Base-by-base conservation (phyloP, 768 basidiomycete genomes). In the Trametes villosa region DNA sequence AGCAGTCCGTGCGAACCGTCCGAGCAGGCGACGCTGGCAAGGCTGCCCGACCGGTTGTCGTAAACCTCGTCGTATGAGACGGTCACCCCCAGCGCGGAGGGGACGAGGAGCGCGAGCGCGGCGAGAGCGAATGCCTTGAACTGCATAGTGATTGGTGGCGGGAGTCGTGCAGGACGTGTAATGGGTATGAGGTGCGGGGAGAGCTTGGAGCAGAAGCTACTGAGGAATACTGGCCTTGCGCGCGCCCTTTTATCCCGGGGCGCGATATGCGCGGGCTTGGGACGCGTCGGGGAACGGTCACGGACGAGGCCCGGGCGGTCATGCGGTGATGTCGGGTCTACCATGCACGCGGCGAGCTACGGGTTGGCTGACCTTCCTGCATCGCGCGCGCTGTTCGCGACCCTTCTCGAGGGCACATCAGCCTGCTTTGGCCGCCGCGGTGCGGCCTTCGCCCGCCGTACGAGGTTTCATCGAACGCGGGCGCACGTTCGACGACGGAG, bases 61-160 rank as follows among this genome's bases (percentile, higher is more conserved):
- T 85, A 89, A 3, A 71, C 53, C 18, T 72, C 42, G 73, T 87
- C 84, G 66, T 75, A 86, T 0, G 74, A 65, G 55, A 79, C 66
- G 1, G 70, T 70, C 20, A 65, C 67, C 40, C 65, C 50, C 45
- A 64, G 41, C 46, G 52, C 57, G 47, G 53, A 34, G 20, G 55
- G 36, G 27, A 52, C 53, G 52, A 59, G 40, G 62, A 62, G 56
- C 36, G 65, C 62, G 57, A 67, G 52, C 22, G 57, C 57, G 34
- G 60, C 49, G 63, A 59, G 34, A 38, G 58, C 15, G 51, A 58
- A 15, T 33, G 60, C 27, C 48, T 59, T 64, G 63, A 67, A 36
- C 57, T 67, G 57, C 66, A 67, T 67, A 29, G 22, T 45, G 53
- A 20, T 15, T 13, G 49, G 11, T 15, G 27, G 26, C 3, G 4